A percentile compares a stretch with the other conserved stretches of the same genome.
phyloP scores from a whole-genome alignment of 768 basidiomycete genomes.

The Trametopsis cervina region DNA sequence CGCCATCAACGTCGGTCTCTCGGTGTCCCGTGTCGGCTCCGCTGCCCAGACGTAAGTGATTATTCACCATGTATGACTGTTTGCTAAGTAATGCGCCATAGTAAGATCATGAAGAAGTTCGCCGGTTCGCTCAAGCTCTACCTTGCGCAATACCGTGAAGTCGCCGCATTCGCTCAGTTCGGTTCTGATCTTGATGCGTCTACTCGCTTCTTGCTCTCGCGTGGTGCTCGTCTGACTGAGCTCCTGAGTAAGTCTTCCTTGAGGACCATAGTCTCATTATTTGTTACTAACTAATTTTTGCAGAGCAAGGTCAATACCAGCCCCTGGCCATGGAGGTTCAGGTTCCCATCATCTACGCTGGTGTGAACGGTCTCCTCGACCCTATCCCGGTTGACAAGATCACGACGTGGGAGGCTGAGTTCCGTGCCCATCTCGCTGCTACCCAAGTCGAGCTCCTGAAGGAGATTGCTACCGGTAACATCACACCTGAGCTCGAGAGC shows the following conservation, averaged over 20 bases:
- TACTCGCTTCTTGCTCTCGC: conserved; percentile 94
- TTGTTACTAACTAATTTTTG: conserved; percentile 21
- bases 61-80: background rate
- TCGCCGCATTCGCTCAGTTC: conserved; percentile 98
- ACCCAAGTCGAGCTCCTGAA: conserved; percentile 70
- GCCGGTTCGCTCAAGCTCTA: conserved; percentile 99
- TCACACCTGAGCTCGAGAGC: conserved; percentile 85
- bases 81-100: conserved; percentile 22
- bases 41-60: conserved; percentile 92
- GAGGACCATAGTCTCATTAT: background rate
- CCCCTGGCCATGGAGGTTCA: conserved; percentile 92
- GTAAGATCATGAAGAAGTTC: conserved; percentile 99
- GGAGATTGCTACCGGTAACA: conserved; percentile 77
- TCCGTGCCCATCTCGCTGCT: conserved; percentile 80
- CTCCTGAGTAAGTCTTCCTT: conserved; percentile 71
- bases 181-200: conserved; percentile 99
- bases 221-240: conserved; percentile 98
- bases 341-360: conserved; percentile 98
- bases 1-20: conserved; percentile 99
- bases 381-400: conserved; percentile 93
- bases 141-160: conserved; percentile 99
- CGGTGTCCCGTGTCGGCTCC: conserved; percentile 99
- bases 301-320: conserved; percentile 98
- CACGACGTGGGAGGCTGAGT: conserved; percentile 86
- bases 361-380: conserved; percentile 99